These are phyloP conservation scores for Ceratobasidium papillatum DNA, from an alignment of 1,284 basidiomycete genomes.

Conservation along the genomic window DNA sequence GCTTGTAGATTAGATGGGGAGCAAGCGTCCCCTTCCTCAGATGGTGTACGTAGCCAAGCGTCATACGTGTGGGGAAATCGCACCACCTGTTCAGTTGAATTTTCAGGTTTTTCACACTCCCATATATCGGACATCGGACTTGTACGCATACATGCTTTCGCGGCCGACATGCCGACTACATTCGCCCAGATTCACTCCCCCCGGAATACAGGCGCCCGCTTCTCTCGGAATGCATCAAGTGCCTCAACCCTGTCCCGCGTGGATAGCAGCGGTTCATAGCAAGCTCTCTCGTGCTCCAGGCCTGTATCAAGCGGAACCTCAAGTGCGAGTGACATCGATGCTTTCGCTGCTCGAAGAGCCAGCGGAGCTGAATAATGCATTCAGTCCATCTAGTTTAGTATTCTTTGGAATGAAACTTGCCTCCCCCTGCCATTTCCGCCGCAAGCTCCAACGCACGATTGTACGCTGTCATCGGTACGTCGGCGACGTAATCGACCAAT, in stretches of 20 bases:
- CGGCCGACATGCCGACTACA: not conserved
- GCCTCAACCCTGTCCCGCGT: conserved; percentile 87
- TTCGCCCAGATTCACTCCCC: conserved; percentile 79
- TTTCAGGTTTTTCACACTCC: not conserved
- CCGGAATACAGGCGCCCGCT: conserved; percentile 81
- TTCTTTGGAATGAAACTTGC: conserved; percentile 55
- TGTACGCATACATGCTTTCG: not conserved
- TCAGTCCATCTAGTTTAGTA: not conserved
- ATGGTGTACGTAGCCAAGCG: not conserved
- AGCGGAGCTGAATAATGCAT: conserved; percentile 71
- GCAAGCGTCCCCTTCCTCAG: not conserved
- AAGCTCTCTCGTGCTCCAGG: conserved; percentile 86
- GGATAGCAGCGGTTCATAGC: conserved; percentile 84
- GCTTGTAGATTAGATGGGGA: conserved; percentile 32
- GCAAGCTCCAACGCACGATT: conserved; percentile 74
- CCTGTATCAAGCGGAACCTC: conserved; percentile 82
- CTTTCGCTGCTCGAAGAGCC: conserved; percentile 89
- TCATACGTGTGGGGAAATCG: not conserved
- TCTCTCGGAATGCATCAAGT: conserved; percentile 88
- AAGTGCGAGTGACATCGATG: conserved; percentile 82
- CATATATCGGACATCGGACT: conserved; percentile 8
- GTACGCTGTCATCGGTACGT: conserved; percentile 64
- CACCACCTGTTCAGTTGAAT: not conserved
- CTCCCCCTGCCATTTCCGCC: conserved; percentile 71
- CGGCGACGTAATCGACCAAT: conserved; percentile 80